Conservation (phyloP, 1,284 basidiomycete genomes). For the Ganoderma lingzhi region DNA sequence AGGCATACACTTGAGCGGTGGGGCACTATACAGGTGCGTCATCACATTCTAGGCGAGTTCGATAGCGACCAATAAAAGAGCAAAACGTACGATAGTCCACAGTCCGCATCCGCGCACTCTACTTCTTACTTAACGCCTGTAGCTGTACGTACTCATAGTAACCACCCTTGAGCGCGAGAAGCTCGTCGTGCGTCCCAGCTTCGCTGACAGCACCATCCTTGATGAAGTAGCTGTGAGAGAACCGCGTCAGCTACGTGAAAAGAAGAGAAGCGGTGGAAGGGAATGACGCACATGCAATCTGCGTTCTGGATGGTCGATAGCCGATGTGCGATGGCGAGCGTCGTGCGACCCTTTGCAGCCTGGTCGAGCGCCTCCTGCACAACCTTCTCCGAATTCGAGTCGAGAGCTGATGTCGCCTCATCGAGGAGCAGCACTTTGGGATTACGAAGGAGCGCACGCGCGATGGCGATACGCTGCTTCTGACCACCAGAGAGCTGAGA, state of each 20-base stretch:
- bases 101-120: conserved; percentile 8
- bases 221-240: conserved; percentile 79
- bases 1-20: not conserved
- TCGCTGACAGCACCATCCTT: conserved; percentile 91
- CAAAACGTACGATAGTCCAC: not conserved
- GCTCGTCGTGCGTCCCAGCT: conserved; percentile 88
- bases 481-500: conserved; percentile 94
- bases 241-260: conserved; percentile 24
- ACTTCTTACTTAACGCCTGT: conserved; percentile 73
- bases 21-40: conserved; percentile 2
- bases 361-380: conserved; percentile 95
- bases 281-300: conserved; percentile 80
- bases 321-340: conserved; percentile 94
- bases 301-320: conserved; percentile 95
- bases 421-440: conserved; percentile 92
- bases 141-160: conserved; percentile 92
- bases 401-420: conserved; percentile 95
- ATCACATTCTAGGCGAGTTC: conserved; percentile 5
- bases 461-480: conserved; percentile 97
- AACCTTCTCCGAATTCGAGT: conserved; percentile 93
- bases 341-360: conserved; percentile 90
- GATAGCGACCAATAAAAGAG: not conserved
- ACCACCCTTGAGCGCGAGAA: conserved; percentile 76
- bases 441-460: conserved; percentile 93
- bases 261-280: conserved; percentile 16